phyloP scores from a whole-genome alignment of 768 basidiomycete species.

The Kwoniella dendrophila region DNA sequence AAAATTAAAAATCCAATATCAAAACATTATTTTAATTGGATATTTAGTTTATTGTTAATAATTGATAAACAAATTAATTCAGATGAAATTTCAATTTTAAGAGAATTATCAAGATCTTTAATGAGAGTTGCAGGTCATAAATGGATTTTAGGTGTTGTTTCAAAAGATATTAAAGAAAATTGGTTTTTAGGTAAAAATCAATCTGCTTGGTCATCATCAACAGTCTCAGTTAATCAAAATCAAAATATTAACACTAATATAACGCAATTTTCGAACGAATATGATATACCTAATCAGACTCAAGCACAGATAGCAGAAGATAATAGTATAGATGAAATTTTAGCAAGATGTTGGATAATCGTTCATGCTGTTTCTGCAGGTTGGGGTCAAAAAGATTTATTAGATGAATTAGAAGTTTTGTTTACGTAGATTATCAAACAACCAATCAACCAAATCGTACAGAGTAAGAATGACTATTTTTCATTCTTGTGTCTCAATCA shows the following conservation, averaged over 20 bases:
- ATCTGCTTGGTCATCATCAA: not conserved
- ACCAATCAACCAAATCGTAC: too few relatives aligned
- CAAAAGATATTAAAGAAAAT: constrained; percentile 26
- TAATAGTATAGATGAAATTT: constrained; percentile 38
- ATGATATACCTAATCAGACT: not conserved
- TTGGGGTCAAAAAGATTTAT: constrained; percentile 50
- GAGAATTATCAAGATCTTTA: constrained; percentile 42
- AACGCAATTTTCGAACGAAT: too few relatives aligned
- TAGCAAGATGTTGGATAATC: constrained; percentile 50
- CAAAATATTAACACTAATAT: too few relatives aligned
- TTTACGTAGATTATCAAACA: constrained; percentile 33
- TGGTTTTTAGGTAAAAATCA: constrained; percentile 13
- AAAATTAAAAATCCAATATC: constrained; percentile 29
- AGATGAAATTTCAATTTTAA: constrained; percentile 37
- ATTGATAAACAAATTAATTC: constrained; percentile 39
- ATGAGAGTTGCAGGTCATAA: constrained; percentile 45
- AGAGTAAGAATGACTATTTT: too few relatives aligned
- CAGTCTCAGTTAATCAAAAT: too few relatives aligned
- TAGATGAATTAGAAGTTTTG: constrained; percentile 41
- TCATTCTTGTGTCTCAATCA: too few relatives aligned
- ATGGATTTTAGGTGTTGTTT: constrained; percentile 35
- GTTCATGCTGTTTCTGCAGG: constrained; percentile 46
- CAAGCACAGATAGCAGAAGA: constrained; percentile 6
- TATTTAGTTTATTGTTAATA: constrained; percentile 45
- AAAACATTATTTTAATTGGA: constrained; percentile 42